Base-by-base conservation (phyloP, 176 grass and related monocot genomes). In the Dactylis glomerata region DNA sequence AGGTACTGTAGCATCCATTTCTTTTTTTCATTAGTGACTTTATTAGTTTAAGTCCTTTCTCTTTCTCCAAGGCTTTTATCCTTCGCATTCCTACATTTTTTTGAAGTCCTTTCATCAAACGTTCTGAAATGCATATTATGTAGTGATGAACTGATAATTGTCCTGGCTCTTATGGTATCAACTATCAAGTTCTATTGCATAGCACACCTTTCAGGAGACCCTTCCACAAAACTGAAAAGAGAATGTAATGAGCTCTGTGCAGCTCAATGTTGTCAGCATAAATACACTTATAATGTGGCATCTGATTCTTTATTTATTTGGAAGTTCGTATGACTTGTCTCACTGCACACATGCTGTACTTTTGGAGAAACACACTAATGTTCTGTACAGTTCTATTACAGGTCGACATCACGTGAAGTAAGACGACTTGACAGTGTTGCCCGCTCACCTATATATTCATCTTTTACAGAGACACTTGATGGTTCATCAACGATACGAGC, bases 361-460 rank as follows among this genome's bases (percentile, higher is more conserved):
- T 31, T 12, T 83, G 65, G 27, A 86, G 73, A 77, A 77, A 73
- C 66, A 81, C 92, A 75, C 30, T 81, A 77, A 72, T 61, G 37
- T 67, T 76, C 81, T 16, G 44, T 74, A 27, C 71, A 75, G 71
- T 75, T 75, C 77, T 98, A 98, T 88, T 98, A 98, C 59, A 98
- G 96, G 85, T 91, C 92, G 3, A 98, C 96, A 34, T 98, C 96
- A 75, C 96, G 96, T 74, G 96, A 98, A 93, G 88, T 98, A 70
- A 75, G 96, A 50, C 78, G 96, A 81, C 93, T 98, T 42, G 96
- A 98, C 71, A 98, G 96, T 49, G 91, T 98, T 88, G 86, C 92
- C 77, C 96, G 96, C 61, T 98, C 96, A 68, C 96, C 95, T 88
- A 98, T 98, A 40, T 98, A 95, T 89, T 95, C 91, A 85, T 95